These are phyloP conservation scores for Tulasnella sp. DNA, from an alignment of 768 basidiomycete genomes.

Conservation along the genomic window DNA sequence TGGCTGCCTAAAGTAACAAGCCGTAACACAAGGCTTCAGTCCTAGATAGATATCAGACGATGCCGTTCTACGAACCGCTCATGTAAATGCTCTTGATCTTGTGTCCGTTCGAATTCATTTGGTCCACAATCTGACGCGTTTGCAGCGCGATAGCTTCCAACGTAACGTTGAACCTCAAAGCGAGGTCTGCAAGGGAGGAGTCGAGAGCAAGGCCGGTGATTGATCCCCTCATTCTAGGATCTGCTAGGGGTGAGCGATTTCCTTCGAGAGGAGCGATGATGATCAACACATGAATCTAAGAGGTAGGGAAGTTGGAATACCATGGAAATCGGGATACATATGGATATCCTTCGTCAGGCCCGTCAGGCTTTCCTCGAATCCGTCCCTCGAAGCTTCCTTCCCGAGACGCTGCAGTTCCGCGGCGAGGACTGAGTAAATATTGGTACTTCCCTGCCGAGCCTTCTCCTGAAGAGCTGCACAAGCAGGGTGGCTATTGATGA, in stretches of 20 bases:
- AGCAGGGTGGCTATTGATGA: conserved; percentile 87
- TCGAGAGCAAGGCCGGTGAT: conserved; percentile 84
- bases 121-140: conserved; percentile 88
- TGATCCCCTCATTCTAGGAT: conserved; percentile 90
- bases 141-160: conserved; percentile 92
- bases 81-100: conserved; percentile 80
- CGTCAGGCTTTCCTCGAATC: conserved; percentile 53
- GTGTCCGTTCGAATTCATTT: conserved; percentile 85
- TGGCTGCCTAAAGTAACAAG: conserved; percentile 59
- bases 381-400: conserved; percentile 47
- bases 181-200: conserved; percentile 70
- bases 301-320: conserved; percentile 41
- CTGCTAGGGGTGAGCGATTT: conserved; percentile 94
- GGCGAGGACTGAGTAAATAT: conserved; percentile 49
- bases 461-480: conserved; percentile 63
- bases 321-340: conserved; percentile 93
- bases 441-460: conserved; percentile 50
- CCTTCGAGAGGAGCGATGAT: conserved; percentile 42
- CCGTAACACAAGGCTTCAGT: background rate
- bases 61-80: conserved; percentile 44
- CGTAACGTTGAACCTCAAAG: conserved; percentile 84
- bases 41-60: background rate
- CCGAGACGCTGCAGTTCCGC: conserved; percentile 67
- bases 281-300: background rate
- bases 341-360: conserved; percentile 88